Evolutionary conservation across 495 filamentous ascomycete species (phyloP).

Genomic region (Penicillium bovifimosum): DNA sequence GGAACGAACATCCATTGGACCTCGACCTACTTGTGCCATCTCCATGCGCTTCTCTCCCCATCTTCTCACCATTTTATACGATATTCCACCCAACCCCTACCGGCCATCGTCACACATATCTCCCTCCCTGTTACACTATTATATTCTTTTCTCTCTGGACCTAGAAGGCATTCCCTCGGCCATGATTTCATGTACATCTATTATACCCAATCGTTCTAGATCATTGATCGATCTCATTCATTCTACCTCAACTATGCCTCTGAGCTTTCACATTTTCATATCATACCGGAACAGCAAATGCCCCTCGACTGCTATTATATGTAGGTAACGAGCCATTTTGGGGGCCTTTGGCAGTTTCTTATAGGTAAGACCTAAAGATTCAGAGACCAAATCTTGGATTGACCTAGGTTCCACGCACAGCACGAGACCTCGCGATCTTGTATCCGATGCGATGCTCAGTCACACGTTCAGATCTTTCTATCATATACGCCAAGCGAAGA

Average conservation of each 20-base stretch:
- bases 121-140: background rate
- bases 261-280: background rate
- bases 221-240: constrained; percentile 1
- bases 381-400: no score
- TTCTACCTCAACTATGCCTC: background rate
- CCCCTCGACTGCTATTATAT: no score
- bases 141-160: background rate
- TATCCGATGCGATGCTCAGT: no score
- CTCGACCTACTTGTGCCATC: background rate
- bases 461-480: no score
- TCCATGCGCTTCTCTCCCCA: background rate
- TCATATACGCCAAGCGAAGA: no score
- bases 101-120: background rate
- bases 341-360: no score
- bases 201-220: constrained; percentile 22
- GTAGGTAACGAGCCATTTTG: no score
- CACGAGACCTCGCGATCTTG: background rate
- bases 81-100: background rate
- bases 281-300: background rate
- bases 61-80: background rate
- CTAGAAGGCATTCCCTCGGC: constrained; percentile 2
- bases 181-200: constrained; percentile 29
- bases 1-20: background rate
- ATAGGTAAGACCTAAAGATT: no score
- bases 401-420: background rate